Conservation (phyloP, 257 asterid species). For the Solanum piurae region DNA sequence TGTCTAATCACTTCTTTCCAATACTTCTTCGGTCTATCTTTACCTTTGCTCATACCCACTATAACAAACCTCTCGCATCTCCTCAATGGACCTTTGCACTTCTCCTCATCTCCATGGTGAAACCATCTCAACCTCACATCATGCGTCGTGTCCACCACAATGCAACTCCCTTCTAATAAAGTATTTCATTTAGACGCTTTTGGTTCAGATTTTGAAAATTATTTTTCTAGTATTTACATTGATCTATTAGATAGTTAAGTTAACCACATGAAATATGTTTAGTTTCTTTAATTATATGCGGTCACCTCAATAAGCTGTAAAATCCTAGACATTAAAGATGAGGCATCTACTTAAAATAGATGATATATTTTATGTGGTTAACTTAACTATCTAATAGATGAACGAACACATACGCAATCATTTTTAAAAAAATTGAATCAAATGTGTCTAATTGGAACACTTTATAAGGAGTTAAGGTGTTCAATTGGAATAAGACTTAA, state of each 20-base stretch:
- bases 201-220: background rate
- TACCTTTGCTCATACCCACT: background rate
- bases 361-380: background rate
- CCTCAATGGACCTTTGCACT: background rate
- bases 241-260: background rate
- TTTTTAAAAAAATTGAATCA: background rate
- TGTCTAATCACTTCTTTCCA: background rate
- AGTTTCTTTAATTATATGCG: rapidly evolving
- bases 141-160: background rate
- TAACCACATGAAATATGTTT: too few relatives aligned
- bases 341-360: rapidly evolving
- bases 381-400: background rate
- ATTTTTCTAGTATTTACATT: background rate
- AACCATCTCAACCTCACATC: background rate
- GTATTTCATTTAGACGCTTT: background rate
- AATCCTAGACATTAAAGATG: background rate
- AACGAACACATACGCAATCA: background rate
- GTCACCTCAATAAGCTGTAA: background rate
- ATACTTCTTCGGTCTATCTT: background rate
- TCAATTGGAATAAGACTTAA: too few relatives aligned
- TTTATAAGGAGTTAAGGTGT: background rate
- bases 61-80: background rate
- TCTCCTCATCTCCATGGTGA: background rate
- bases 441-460: too few relatives aligned
- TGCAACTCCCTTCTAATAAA: background rate